These are phyloP conservation scores for Dalechampia spathulata DNA, from an alignment of 441 rosid genomes.

Conservation along the genomic window DNA sequence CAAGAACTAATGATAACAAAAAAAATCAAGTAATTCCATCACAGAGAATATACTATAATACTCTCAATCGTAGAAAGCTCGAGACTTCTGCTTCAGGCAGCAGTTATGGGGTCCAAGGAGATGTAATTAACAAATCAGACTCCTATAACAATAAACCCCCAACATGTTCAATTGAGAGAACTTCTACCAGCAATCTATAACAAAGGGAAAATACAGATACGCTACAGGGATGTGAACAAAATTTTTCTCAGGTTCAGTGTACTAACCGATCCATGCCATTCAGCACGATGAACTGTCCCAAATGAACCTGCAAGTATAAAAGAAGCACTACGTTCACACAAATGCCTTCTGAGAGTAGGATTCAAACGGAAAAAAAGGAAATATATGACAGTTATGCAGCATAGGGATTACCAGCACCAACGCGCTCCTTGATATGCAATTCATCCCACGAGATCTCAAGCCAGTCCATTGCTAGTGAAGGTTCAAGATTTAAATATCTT, in stretches of 20 bases:
- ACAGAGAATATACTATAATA: neutral
- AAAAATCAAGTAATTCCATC: neutral
- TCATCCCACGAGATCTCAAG: slow-evolving; percentile 93
- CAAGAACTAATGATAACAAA: neutral
- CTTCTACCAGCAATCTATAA: no score
- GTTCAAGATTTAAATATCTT: slow-evolving; percentile 67
- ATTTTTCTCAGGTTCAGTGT: neutral
- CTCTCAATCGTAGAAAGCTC: no score
- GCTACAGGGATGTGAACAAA: neutral
- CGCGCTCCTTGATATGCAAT: slow-evolving; percentile 80
- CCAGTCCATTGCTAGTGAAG: slow-evolving; percentile 98
- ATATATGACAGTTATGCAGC: slow-evolving; percentile 3
- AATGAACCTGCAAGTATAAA: slow-evolving; percentile 60
- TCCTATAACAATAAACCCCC: no score
- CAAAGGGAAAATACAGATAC: neutral
- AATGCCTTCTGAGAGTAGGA: neutral
- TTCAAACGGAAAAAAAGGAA: neutral
- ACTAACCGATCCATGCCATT: slow-evolving; percentile 98
- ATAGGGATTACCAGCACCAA: slow-evolving; percentile 77
- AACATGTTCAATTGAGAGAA: no score
- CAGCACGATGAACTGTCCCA: slow-evolving; percentile 98
- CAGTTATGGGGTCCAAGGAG: no score
- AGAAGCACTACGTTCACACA: neutral
- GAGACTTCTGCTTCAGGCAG: no score
- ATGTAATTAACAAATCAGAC: no score